Evolutionary conservation across 2,329 filamentous ascomycete species (phyloP).

Genomic region (Dactylellina sp.): DNA sequence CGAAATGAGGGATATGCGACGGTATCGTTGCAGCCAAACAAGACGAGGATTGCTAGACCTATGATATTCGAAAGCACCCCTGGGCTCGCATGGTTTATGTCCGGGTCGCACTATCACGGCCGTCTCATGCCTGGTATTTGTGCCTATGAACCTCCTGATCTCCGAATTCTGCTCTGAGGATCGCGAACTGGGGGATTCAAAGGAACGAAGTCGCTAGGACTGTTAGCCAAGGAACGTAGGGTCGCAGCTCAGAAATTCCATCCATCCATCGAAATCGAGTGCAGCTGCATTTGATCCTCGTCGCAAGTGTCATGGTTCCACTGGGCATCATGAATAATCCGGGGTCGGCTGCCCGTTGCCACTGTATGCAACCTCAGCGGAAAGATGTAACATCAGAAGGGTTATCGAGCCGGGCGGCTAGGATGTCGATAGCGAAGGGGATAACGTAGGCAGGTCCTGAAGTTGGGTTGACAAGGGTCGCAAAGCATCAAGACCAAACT

Average conservation of each 20-base stretch:
- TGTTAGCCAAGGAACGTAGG: not conserved
- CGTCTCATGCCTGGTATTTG: not conserved
- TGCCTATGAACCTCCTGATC: slow-evolving; percentile 1
- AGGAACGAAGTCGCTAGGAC: slow-evolving; percentile 12
- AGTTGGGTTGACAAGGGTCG: not conserved
- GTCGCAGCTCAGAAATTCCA: not conserved
- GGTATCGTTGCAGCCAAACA: slow-evolving; percentile 36
- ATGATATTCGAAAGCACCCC: slow-evolving; percentile 3
- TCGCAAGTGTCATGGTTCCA: not conserved
- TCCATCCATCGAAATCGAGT: slow-evolving; percentile 2
- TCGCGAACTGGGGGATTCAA: not conserved
- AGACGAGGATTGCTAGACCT: not conserved
- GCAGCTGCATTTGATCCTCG: not conserved
- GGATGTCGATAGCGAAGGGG: slow-evolving; percentile 5
- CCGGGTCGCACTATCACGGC: not conserved
- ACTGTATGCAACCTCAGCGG: slow-evolving; percentile 41
- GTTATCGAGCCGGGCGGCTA: slow-evolving; percentile 4
- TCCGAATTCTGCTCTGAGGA: too few species aligned
- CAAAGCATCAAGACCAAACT: not conserved
- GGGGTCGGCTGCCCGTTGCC: slow-evolving; percentile 26
- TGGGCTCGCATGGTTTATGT: not conserved
- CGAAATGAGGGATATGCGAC: slow-evolving; percentile 39
- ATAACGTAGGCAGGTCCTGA: slow-evolving; percentile 16
- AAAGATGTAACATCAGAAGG: slow-evolving; percentile 42
- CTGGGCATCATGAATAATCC: not conserved